Base-by-base conservation (phyloP, 1,139 yeast genomes). In the Blastobotrys raffinosifermentans region DNA sequence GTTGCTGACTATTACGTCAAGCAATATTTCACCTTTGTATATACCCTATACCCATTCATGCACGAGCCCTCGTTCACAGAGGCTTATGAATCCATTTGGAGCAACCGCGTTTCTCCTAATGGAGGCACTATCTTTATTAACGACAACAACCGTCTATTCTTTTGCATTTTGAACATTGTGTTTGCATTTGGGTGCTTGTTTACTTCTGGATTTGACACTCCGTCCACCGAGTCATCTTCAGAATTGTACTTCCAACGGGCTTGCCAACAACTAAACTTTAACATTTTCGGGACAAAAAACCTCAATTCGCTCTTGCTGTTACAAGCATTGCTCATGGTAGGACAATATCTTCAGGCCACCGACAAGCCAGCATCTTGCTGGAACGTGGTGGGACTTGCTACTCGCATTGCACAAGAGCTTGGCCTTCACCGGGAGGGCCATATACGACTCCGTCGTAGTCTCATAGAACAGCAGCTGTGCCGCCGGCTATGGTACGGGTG, bases 401-500 rank as follows among this genome's bases (percentile, higher is more conserved):
- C 47, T 16, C 30, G 53, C 17, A 47, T 50, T 6, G 54, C 51
- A 2, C 54, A 50, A 30, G 45, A 46, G 11, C 41, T 46, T 37
- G 55, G 55, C 2, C 40, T 50, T 10, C 48, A 50, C 29, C 37
- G 45, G 10, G 48, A 47, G 16, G 16, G 16, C 11, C 44, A 45
- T 11, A 34, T 41, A 5, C 16, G 34, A 10, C 20, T 29, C 2
- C 37, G 48, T 3, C 33, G 35, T 5, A 41, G 41, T 29, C 13
- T 22, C 10, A 37, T 49, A 22, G 53, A 48, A 19, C 46, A 45
- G 38, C 44, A 48, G 21, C 10, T 45, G 27, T 43, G 50, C 17
- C 40, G 51, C n/a, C 34, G 53, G 13, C 25, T 45, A 15, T 49
- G 53, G 53, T 45, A 44, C 32, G 49, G 49, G 7, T 47, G 49